These are phyloP conservation scores for Paraconiothyrium brasiliense DNA, from an alignment of 2,329 filamentous ascomycete genomes.

Conservation along the genomic window DNA sequence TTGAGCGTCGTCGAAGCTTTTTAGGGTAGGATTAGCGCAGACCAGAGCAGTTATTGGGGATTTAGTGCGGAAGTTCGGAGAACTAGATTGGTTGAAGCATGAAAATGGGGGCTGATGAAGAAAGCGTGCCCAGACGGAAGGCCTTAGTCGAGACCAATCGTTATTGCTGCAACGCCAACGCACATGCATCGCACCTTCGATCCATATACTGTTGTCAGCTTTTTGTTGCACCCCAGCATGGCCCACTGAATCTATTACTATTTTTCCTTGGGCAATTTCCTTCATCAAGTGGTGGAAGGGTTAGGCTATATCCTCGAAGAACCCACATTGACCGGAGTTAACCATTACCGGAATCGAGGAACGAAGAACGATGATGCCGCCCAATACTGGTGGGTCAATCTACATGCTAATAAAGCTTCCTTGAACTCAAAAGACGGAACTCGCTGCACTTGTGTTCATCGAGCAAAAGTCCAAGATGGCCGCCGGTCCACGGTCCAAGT, in stretches of 20 bases:
- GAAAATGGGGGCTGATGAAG: background rate
- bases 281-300: background rate
- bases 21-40: background rate
- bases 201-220: background rate
- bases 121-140: background rate
- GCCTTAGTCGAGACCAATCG: background rate
- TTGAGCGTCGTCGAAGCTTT: background rate
- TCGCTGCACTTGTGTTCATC: too few relatives aligned
- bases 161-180: background rate
- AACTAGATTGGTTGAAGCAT: background rate
- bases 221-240: background rate
- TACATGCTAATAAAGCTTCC: background rate
- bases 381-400: background rate
- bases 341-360: background rate
- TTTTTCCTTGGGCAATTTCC: background rate
- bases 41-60: background rate
- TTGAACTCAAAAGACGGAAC: background rate
- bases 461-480: background rate
- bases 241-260: background rate
- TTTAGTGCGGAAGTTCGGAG: background rate
- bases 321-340: background rate
- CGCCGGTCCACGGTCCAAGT: slow-evolving; percentile 35
- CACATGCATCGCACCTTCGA: background rate
- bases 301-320: background rate
- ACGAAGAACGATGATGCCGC: background rate